A percentile compares a stretch with the other conserved stretches of the same genome.
phyloP scores from a whole-genome alignment of 2,329 filamentous ascomycete genomes.

The Fusarium bulbicola region DNA sequence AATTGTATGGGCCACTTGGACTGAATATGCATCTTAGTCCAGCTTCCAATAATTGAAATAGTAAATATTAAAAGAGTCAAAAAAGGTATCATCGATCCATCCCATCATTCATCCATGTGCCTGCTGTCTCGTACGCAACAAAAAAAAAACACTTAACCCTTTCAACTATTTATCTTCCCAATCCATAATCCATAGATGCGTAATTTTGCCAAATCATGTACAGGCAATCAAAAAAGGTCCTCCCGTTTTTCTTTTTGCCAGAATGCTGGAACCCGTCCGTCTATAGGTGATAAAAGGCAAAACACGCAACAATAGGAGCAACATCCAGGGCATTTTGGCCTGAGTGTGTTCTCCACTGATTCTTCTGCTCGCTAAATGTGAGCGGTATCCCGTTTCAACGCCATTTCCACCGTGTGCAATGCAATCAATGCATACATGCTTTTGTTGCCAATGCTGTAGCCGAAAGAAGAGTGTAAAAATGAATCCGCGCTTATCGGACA shows the following conservation, averaged over 20 bases:
- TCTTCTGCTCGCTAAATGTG: conserved; percentile 1
- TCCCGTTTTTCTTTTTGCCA: conserved; percentile 8
- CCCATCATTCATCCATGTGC: conserved; percentile 32
- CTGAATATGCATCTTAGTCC: not conserved
- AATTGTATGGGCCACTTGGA: not conserved
- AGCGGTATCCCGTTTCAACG: conserved; percentile 28
- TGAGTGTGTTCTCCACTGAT: not conserved
- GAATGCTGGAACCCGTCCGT: conserved; percentile 29
- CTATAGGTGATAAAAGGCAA: conserved; percentile 21
- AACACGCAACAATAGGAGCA: not conserved
- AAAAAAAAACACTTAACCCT: conserved; percentile 2
- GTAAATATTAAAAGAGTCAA: conserved; percentile 14
- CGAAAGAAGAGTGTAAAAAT: conserved; percentile 4
- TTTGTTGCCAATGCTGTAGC: conserved; percentile 25
- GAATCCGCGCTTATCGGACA: not conserved
- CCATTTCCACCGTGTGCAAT: conserved; percentile 22
- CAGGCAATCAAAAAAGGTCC: not conserved
- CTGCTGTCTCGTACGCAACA: conserved; percentile 19
- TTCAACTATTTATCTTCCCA: not conserved
- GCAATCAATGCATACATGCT: conserved; percentile 29
- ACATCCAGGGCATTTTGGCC: not conserved
- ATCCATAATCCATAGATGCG: conserved; percentile 8
- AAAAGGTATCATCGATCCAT: conserved; percentile 32
- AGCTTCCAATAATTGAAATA: conserved; percentile 12
- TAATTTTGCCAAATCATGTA: conserved; percentile 5